Conservation (phyloP, 1,284 basidiomycete species). For the Pascua guehoae region DNA sequence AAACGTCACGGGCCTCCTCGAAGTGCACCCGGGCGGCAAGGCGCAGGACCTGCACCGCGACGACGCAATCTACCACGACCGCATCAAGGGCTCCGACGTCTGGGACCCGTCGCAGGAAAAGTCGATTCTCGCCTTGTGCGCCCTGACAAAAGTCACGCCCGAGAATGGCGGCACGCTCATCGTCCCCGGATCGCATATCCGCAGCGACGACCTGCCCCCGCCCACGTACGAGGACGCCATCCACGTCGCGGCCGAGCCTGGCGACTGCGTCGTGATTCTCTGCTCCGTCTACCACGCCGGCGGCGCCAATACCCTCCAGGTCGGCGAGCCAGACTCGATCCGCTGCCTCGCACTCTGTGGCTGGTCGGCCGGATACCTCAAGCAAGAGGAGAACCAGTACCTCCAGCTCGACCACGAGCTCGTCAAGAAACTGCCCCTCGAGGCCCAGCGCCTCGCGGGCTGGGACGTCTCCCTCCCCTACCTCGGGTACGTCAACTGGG, state of each 20-base stretch:
- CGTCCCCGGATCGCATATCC: slow-evolving; percentile 19
- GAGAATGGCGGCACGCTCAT: slow-evolving; percentile 22
- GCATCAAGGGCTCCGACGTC: slow-evolving; percentile 15
- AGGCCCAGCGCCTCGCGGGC: slow-evolving; percentile 16
- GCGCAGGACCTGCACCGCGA: slow-evolving; percentile 21
- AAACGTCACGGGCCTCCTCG: slow-evolving; percentile 18
- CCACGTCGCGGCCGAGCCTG: slow-evolving; percentile 11
- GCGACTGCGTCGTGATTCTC: slow-evolving; percentile 20
- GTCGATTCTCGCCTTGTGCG: slow-evolving; percentile 14
- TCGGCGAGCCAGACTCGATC: slow-evolving; percentile 13
- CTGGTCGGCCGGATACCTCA: slow-evolving; percentile 17
- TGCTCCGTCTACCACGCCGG: slow-evolving; percentile 21
- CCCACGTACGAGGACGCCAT: slow-evolving; percentile 19
- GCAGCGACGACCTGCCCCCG: slow-evolving; percentile 16
- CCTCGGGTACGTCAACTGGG: slow-evolving; percentile 21
- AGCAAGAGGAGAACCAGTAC: slow-evolving; percentile 23
- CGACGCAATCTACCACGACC: slow-evolving; percentile 20
- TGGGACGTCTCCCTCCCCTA: slow-evolving; percentile 18
- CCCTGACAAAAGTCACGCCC: slow-evolving; percentile 12
- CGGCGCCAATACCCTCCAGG: slow-evolving; percentile 13
- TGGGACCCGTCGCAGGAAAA: slow-evolving; percentile 16
- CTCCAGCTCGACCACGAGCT: slow-evolving; percentile 17
- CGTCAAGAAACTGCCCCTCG: slow-evolving; percentile 15
- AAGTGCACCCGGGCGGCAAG: slow-evolving; percentile 18
- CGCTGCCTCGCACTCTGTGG: slow-evolving; percentile 14